Evolutionary conservation across 495 filamentous ascomycete genomes (phyloP).

Genomic region (Amniculicola lignicola): DNA sequence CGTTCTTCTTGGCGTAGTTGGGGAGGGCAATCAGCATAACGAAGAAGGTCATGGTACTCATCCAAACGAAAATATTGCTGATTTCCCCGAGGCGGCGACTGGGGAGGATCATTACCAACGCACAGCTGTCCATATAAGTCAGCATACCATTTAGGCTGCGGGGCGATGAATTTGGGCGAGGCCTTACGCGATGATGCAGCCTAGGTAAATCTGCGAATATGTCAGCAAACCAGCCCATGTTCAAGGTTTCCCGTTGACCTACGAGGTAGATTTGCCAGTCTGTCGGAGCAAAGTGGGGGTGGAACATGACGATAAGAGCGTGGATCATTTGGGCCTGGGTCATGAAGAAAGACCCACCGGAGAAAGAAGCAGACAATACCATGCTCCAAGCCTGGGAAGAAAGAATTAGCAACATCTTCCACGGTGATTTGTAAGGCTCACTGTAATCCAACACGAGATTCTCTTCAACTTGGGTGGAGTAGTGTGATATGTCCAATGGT

Average conservation of each 20-base stretch:
- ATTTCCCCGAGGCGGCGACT: slow-evolving; percentile 3
- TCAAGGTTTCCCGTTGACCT: too few relatives aligned
- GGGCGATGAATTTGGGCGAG: too few relatives aligned
- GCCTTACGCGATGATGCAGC: too few relatives aligned
- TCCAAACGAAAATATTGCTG: slow-evolving; percentile 9
- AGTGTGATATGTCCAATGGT: slow-evolving; percentile 37
- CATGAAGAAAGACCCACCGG: slow-evolving; percentile 9
- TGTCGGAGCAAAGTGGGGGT: slow-evolving; percentile 1
- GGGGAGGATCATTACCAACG: slow-evolving; percentile 7
- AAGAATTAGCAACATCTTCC: too few relatives aligned
- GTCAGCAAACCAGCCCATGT: background rate
- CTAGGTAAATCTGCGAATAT: too few relatives aligned
- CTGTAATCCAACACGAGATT: slow-evolving; percentile 4
- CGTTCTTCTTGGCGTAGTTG: background rate
- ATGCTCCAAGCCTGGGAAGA: slow-evolving; percentile 1
- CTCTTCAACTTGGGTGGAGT: slow-evolving; percentile 33
- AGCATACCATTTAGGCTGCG: too few relatives aligned
- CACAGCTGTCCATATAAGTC: too few relatives aligned
- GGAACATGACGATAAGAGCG: slow-evolving; percentile 12
- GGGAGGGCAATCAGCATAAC: slow-evolving; percentile 8
- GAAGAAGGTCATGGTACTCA: slow-evolving; percentile 8
- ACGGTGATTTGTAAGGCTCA: too few relatives aligned
- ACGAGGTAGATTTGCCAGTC: slow-evolving; percentile 8
- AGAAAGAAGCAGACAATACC: background rate
- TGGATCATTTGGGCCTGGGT: slow-evolving; percentile 8